A percentile compares a stretch with the other conserved stretches of the same genome.
Evolutionary conservation across 257 asterid species (phyloP).

Genomic region (Solanum infundibuliforme): DNA sequence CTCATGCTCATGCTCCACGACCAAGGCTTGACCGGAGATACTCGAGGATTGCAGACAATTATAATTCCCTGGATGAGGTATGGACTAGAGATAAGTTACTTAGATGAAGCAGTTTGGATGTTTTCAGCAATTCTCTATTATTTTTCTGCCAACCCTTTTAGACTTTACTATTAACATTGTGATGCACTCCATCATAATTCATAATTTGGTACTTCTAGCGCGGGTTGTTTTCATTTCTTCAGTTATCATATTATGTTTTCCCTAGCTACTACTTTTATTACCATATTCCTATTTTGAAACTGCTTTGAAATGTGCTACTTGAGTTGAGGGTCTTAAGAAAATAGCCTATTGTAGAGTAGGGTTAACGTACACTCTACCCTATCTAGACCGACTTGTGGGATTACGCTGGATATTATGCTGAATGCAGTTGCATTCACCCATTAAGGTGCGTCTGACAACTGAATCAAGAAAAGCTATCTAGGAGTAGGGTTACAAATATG

Average conservation of each 20-base stretch:
- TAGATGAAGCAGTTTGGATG: background rate
- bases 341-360: background rate
- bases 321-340: background rate
- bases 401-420: background rate
- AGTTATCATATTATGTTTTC: background rate
- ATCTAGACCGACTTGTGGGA: background rate
- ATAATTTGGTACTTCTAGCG: background rate
- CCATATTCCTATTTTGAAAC: background rate
- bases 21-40: conserved; percentile 71
- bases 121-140: background rate
- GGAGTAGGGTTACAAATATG: background rate
- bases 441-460: background rate
- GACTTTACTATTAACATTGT: background rate
- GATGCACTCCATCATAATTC: background rate
- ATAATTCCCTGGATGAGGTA: conserved; percentile 82
- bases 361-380: background rate
- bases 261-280: background rate
- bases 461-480: background rate
- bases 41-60: conserved; percentile 86
- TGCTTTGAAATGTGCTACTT: background rate
- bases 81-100: background rate
- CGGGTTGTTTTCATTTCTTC: background rate
- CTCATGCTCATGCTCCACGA: conserved; percentile 16
- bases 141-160: background rate
- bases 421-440: background rate